A percentile compares a stretch with the other conserved stretches of the same genome.
Evolutionary conservation across 2,329 filamentous ascomycete species (phyloP).

Genomic region (Penicillium corylophilum): DNA sequence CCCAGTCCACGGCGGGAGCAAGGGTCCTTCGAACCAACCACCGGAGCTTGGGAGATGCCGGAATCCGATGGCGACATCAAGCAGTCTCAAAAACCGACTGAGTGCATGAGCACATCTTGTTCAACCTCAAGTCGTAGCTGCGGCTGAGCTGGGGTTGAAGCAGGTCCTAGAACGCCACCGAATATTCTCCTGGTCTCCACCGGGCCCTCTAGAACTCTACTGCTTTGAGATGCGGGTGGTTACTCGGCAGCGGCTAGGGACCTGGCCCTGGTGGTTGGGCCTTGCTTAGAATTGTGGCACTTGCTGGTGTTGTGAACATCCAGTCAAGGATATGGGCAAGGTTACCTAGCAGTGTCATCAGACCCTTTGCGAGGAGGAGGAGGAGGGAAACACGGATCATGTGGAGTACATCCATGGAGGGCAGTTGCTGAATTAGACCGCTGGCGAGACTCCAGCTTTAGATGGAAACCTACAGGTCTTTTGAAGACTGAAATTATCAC

Average conservation of each 20-base stretch:
- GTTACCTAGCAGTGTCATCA: constrained; percentile 17
- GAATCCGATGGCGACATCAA: constrained; percentile 18
- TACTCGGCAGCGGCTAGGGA: constrained; percentile 12
- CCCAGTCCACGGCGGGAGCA: constrained; percentile 6
- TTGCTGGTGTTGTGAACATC: constrained; percentile 5
- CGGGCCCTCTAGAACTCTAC: constrained; percentile 9
- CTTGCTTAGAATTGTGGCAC: constrained; percentile 17
- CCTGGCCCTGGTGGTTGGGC: constrained; percentile 15
- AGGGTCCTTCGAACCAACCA: constrained; percentile 17
- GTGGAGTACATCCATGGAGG: constrained; percentile 17
- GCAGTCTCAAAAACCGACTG: constrained; percentile 13
- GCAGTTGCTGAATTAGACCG: constrained; percentile 16
- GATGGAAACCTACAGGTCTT: not conserved
- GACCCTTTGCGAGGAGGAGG: not conserved
- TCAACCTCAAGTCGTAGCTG: constrained; percentile 8
- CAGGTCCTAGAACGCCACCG: constrained; percentile 10
- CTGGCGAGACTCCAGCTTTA: not conserved
- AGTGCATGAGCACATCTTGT: constrained; percentile 14
- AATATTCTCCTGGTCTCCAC: constrained; percentile 16
- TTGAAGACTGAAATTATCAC: not conserved
- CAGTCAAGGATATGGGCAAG: constrained; percentile 10
- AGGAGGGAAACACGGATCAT: not conserved
- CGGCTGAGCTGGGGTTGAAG: not conserved
- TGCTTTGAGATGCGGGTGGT: constrained; percentile 7
- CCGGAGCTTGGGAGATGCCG: constrained; percentile 11